phyloP scores from a whole-genome alignment of 139 green algal genomes.

The Picochlorum sp. region DNA sequence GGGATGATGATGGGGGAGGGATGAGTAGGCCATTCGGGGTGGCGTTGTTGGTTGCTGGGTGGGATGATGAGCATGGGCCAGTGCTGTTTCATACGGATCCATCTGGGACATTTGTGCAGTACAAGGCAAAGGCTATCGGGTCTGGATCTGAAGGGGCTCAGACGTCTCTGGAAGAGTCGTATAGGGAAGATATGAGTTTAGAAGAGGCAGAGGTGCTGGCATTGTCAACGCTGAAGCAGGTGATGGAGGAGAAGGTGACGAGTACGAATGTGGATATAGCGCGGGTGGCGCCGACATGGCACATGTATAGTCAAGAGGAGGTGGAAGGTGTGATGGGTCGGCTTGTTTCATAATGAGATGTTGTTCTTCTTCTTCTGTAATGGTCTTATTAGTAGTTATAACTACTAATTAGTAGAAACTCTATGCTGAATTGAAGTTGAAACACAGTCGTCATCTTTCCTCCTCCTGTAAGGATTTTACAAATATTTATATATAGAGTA shows the following conservation, averaged over 20 bases:
- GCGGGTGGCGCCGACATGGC: slow-evolving; percentile 76
- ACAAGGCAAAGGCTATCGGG: slow-evolving; percentile 92
- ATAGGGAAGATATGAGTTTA: slow-evolving; percentile 79
- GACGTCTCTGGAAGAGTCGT: slow-evolving; percentile 71
- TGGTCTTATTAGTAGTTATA: too few species aligned
- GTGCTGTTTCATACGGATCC: slow-evolving; percentile 94
- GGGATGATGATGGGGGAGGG: slow-evolving; percentile 55
- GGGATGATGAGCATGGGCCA: slow-evolving; percentile 69
- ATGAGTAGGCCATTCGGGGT: slow-evolving; percentile 96
- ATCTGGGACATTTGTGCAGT: slow-evolving; percentile 85
- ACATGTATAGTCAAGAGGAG: slow-evolving; percentile 81
- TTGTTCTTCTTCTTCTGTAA: too few species aligned
- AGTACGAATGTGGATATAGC: slow-evolving; percentile 96
- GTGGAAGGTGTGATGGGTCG: slow-evolving; percentile 84
- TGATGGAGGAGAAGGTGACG: slow-evolving; percentile 99
- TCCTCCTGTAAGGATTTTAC: too few species aligned
- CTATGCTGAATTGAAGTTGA: too few species aligned
- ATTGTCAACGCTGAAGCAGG: slow-evolving; percentile 90
- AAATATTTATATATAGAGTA: too few species aligned
- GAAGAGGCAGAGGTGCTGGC: slow-evolving; percentile 92
- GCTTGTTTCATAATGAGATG: slow-evolving; percentile 40
- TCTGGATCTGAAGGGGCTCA: slow-evolving; percentile 88
- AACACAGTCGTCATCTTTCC: too few species aligned
- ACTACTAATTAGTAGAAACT: too few species aligned
- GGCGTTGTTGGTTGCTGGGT: slow-evolving; percentile 90